phyloP scores from a whole-genome alignment of 352 stramenopile genomes.

The Pythium inflatum region DNA sequence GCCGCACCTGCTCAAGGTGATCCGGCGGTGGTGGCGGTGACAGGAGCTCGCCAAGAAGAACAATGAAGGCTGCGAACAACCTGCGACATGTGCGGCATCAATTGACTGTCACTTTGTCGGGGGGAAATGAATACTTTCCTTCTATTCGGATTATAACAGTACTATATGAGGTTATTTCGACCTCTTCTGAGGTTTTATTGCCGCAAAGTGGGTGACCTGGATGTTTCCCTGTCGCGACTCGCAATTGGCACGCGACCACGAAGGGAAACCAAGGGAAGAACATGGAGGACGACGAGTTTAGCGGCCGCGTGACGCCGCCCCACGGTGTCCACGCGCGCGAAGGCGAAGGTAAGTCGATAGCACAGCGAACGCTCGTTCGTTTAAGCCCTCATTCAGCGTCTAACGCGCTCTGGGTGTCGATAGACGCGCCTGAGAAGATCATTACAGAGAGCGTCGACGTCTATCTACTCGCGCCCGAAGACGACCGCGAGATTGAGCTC shows the following conservation, averaged over 20 bases:
- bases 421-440: conserved; percentile 31
- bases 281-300: conserved; percentile 19
- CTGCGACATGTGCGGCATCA: conserved; percentile 3
- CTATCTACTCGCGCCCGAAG: conserved; percentile 71
- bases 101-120: neutral
- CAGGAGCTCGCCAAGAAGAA: too few species aligned
- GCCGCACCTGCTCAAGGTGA: too few species aligned
- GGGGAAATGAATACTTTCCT: neutral
- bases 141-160: conserved; percentile 6
- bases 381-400: neutral
- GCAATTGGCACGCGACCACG: conserved; percentile 8
- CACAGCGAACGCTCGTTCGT: neutral
- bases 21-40: too few species aligned
- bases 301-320: conserved; percentile 26
- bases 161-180: conserved; percentile 12
- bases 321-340: conserved; percentile 5
- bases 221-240: conserved; percentile 8
- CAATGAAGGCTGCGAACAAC: neutral
- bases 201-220: conserved; percentile 3
- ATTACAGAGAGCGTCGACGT: conserved; percentile 72
- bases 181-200: conserved; percentile 1
- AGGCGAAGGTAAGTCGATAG: conserved; percentile 13
- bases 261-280: neutral
- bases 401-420: conserved; percentile 12
- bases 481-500: conserved; percentile 62